Conservation (phyloP, 495 filamentous ascomycete genomes). For the Talaromyces ruber region DNA sequence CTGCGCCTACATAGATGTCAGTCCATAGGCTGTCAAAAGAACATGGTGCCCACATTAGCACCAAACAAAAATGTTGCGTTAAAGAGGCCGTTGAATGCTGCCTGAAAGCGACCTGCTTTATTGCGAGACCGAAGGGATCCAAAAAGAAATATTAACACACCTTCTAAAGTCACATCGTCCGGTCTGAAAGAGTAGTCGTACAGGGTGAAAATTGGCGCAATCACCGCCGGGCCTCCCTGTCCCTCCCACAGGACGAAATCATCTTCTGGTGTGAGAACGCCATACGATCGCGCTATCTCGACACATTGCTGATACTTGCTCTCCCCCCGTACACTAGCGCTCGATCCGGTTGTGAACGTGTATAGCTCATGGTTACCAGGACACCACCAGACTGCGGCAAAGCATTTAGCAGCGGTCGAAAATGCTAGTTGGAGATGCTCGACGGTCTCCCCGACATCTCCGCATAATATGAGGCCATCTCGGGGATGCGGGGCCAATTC, state of each 20-base stretch:
- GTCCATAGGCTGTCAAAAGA: not conserved
- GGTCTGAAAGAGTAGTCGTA: conserved; percentile 8
- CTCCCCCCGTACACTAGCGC: conserved; percentile 1
- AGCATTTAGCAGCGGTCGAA: conserved; percentile 4
- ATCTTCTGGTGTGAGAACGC: conserved; percentile 3
- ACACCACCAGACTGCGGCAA: conserved; percentile 5
- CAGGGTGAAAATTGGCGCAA: conserved; percentile 6
- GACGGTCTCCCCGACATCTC: conserved; percentile 6
- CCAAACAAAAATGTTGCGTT: not conserved
- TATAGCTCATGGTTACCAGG: conserved; percentile 8
- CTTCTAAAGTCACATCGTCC: conserved; percentile 4
- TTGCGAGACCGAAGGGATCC: not conserved
- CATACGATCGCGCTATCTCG: conserved; percentile 3
- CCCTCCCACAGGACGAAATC: conserved; percentile 6
- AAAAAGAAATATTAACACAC: not conserved
- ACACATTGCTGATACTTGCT: conserved; percentile 8
- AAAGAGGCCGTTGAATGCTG: not conserved
- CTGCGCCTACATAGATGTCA: not conserved
- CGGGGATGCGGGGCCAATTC: conserved; percentile 4
- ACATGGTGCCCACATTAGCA: not conserved
- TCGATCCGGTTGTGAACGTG: conserved; percentile 1
- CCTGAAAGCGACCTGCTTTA: not conserved
- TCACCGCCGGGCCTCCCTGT: conserved; percentile 3
- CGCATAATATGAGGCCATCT: conserved; percentile 6
- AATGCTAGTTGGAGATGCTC: conserved; percentile 4